Evolutionary conservation across 306 rosid genomes (phyloP), one percentile per base, ranked within the genome.

Genomic region (Heteromeles arbutifolia): DNA sequence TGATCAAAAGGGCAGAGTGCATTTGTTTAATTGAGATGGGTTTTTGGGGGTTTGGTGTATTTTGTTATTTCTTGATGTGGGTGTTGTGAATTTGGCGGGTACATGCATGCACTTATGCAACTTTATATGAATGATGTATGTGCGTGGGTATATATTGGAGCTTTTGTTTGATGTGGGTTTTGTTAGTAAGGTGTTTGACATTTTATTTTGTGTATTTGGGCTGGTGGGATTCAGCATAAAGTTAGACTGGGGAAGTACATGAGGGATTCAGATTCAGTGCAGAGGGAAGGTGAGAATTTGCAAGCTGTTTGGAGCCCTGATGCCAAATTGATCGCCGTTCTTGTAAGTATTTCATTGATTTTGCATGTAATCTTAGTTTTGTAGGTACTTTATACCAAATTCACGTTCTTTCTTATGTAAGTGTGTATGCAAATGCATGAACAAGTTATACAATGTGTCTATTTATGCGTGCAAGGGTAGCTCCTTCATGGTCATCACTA

Each of bases 271-370:
- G 87, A 84, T 84, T 95, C 98, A 4, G 70, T 95, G 86, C 83
- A 74, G 70, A 87, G 78, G 56, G 96, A 95, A 76, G 98, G 98
- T 77, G 98, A 95, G 86, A 90, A 95, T 84, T 22, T 87, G 89
- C 95, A 89, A 90, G 98, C 98, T 2, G 93, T 87, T 80, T 92
- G 97, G 98, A 95, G 98, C 76, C 96, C 96, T 63, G 98, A 95
- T 84, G 77, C 90, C 73, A 92, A 95, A 84, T 78, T 95, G 79
- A 86, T 95, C 4, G 96, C 96, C 63, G 77, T 95, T 80, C 86
- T 92, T 79, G 98, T 95, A 86, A 88, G 93, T 79, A 13, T 65
- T 75, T 21, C 50, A 22, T 56, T 70, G 32, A 66, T 56, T 65
- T 77, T 14, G 7, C 39, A 17, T 44, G 8, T 29, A 12, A 21